Base-by-base conservation (phyloP, 2,329 filamentous ascomycete species). In the Alternaria ventricosa region DNA sequence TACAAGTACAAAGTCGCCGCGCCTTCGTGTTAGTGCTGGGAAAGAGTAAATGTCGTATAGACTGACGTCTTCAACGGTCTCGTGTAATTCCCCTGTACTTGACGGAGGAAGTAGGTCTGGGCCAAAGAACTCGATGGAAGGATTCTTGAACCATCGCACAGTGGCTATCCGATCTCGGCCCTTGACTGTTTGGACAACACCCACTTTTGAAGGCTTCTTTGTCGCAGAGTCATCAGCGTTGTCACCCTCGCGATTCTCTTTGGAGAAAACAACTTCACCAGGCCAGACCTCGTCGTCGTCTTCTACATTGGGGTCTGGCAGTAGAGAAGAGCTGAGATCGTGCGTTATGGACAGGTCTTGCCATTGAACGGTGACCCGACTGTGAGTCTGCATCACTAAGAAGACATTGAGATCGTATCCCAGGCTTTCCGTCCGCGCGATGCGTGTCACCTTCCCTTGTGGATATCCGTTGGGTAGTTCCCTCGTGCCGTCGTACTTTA, bases 331-430 rank as follows among this genome's bases (percentile, higher is more conserved):
- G 45, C 83, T 82, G 12, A 74, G 56, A 44, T 87, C 81, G 27
- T 80, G 79, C 1, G 85, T 86, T 28, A 84, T 78, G 9, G 82
- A 82, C 15, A 85, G 80, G 70, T 89, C 86, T 69, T 89, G 87
- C 88, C 88, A 90, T 64, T 85, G 83, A 5, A 89, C 84, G 1
- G 79, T 84, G 12, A 84, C 84, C n/a, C 79, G 76, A 3, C 86
- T 86, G 20, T 78, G 79, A 11, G 84, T 85, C 30, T 80, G 80
- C 55, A 84, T 78, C 55, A 89, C 79, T 12, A 84, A 81, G 67
- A 85, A 88, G 3, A 87, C 82, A 63, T 89, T 89, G 66, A 89
- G 75, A 67, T 90, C 87, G 71, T 86, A 88, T 2, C 87, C 87
- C 44, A 85, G 78, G 9, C 82, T 84, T 22, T 84, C 79, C 4